Conservation (phyloP, 371 early-diverging fungal species). For the Rhizopus arrhizus region DNA sequence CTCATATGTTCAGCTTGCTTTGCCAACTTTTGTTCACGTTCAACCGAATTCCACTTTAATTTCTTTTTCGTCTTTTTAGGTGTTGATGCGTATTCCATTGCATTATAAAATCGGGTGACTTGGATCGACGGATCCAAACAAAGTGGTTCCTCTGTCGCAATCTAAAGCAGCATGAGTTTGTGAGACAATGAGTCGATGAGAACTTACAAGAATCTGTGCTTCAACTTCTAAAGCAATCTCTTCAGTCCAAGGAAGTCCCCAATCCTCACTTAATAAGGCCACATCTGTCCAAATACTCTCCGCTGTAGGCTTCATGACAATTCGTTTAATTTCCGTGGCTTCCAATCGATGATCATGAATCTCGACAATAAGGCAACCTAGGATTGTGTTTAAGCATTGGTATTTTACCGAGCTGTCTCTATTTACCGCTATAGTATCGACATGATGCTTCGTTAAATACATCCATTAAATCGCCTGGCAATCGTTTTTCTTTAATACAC, state of each 20-base stretch:
- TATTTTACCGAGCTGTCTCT: background rate
- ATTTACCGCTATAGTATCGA: slow-evolving; percentile 59
- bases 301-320: slow-evolving; percentile 58
- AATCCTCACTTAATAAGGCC: slow-evolving; percentile 57
- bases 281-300: slow-evolving; percentile 67
- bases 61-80: slow-evolving; percentile 49
- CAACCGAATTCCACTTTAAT: slow-evolving; percentile 63
- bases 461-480: slow-evolving; percentile 63
- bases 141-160: slow-evolving; percentile 61
- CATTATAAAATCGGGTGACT: slow-evolving; percentile 61
- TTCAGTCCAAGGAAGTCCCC: slow-evolving; percentile 53
- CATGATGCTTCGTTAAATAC: slow-evolving; percentile 62
- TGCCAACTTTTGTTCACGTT: slow-evolving; percentile 60
- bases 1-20: slow-evolving; percentile 62
- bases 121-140: slow-evolving; percentile 64
- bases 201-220: slow-evolving; percentile 58
- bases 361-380: slow-evolving; percentile 62
- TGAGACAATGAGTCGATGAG: background rate
- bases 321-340: slow-evolving; percentile 36
- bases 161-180: slow-evolving; percentile 26
- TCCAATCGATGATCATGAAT: slow-evolving; percentile 56
- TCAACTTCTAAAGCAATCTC: slow-evolving; percentile 58
- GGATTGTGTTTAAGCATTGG: background rate
- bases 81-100: slow-evolving; percentile 47
- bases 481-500: slow-evolving; percentile 55